phyloP scores from a whole-genome alignment of 768 basidiomycete genomes.

The Guyanaporus albipodus region DNA sequence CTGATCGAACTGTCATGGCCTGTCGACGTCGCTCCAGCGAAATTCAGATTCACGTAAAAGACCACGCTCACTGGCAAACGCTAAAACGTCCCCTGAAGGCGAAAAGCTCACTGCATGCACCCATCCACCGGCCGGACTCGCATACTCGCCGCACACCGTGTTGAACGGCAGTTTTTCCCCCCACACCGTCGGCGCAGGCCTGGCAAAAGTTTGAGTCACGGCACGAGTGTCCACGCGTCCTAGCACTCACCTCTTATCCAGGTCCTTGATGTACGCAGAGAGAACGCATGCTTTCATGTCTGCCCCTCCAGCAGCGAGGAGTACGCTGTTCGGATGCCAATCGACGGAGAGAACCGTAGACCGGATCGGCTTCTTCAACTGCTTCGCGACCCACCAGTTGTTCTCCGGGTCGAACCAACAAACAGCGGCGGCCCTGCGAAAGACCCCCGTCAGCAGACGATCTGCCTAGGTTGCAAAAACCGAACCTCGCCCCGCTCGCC shows the following conservation, averaged over 20 bases:
- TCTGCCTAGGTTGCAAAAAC: not conserved
- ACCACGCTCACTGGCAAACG: constrained; percentile 76
- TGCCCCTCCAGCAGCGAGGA: constrained; percentile 94
- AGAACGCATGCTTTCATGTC: constrained; percentile 98
- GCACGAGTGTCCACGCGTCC: not conserved
- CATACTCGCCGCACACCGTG: constrained; percentile 93
- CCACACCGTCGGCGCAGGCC: constrained; percentile 89
- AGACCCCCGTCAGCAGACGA: not conserved
- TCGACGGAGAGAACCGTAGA: constrained; percentile 93
- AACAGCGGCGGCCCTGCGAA: constrained; percentile 78
- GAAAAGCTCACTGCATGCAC: constrained; percentile 96
- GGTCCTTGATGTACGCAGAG: constrained; percentile 97
- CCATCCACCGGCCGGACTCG: constrained; percentile 91
- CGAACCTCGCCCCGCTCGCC: constrained; percentile 87
- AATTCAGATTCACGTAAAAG: not conserved
- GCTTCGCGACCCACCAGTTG: constrained; percentile 99
- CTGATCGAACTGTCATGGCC: constrained; percentile 95
- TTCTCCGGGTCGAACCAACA: constrained; percentile 97
- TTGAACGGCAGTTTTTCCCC: constrained; percentile 98
- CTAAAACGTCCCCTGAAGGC: constrained; percentile 90
- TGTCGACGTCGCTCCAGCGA: constrained; percentile 31
- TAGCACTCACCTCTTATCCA: constrained; percentile 74
- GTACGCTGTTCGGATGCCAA: constrained; percentile 99
- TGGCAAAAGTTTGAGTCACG: constrained; percentile 29
- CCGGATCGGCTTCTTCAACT: constrained; percentile 95